phyloP scores from a whole-genome alignment of 2,329 filamentous ascomycete genomes.

The Nakataea oryzae region DNA sequence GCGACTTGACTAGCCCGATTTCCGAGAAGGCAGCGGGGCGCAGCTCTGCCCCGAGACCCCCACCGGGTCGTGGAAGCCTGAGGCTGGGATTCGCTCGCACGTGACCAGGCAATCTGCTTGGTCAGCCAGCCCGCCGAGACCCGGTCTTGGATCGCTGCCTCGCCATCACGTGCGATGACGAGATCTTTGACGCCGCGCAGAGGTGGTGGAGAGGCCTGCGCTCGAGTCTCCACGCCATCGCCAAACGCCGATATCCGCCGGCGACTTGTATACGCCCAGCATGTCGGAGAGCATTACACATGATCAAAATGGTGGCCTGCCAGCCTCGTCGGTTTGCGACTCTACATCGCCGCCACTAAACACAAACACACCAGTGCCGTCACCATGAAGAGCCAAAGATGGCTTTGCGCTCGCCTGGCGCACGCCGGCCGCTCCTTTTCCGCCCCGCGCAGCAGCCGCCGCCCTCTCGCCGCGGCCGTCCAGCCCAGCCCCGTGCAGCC shows the following conservation, averaged over 20 bases:
- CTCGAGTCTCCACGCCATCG: neutral
- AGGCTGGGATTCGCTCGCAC: no score
- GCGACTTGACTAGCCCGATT: no score
- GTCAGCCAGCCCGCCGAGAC: neutral
- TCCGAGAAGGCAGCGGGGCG: no score
- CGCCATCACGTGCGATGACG: neutral
- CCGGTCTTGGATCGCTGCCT: no score
- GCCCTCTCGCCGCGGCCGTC: neutral
- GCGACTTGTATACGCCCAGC: neutral
- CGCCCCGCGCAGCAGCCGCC: neutral
- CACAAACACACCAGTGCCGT: neutral
- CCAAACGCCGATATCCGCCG: neutral
- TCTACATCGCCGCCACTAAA: neutral
- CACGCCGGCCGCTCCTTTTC: neutral
- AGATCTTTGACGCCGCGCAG: neutral
- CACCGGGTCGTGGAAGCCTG: no score
- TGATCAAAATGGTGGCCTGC: neutral
- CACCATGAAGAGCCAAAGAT: slow-evolving; percentile 4
- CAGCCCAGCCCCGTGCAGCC: neutral
- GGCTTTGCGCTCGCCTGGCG: neutral
- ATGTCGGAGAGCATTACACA: neutral
- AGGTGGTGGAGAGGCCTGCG: neutral
- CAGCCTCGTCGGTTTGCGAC: neutral
- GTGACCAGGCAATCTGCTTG: neutral
- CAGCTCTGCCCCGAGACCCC: no score